These are phyloP conservation scores for Cytospora schulzeri DNA, from an alignment of 2,329 filamentous ascomycete species.

Conservation along the genomic window DNA sequence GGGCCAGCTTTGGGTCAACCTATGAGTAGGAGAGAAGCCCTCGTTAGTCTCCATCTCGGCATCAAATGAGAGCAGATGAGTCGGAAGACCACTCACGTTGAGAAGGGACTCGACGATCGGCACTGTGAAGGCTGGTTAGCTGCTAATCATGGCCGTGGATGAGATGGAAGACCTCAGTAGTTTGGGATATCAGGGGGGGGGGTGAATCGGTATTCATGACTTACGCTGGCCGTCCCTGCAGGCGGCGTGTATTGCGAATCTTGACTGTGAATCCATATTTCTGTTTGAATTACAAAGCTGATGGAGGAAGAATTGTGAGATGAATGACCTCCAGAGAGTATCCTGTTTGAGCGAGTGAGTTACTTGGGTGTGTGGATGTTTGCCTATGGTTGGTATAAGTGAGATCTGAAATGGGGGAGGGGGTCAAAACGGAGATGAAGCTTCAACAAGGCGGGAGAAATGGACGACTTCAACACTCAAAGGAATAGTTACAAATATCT, in stretches of 20 bases:
- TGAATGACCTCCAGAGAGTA: neutral
- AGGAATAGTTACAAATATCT: neutral
- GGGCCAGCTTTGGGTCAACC: constrained; percentile 79
- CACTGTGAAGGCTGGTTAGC: constrained; percentile 48
- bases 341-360: neutral
- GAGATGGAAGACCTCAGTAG: neutral
- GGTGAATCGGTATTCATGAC: constrained; percentile 31
- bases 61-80: neutral
- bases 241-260: constrained; percentile 85
- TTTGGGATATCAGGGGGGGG: neutral
- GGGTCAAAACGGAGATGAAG: neutral
- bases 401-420: neutral
- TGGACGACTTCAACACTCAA: neutral
- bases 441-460: neutral
- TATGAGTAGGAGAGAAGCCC: constrained; percentile 37
- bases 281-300: neutral
- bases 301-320: neutral
- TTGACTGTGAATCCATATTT: constrained; percentile 48
- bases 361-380: neutral
- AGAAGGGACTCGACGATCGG: constrained; percentile 74
- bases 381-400: neutral
- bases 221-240: constrained; percentile 82
- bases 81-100: constrained; percentile 51
- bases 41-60: neutral
- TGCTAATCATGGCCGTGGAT: neutral